Base-by-base conservation (phyloP, 495 filamentous ascomycete genomes). In the Trichoderma gamsii region DNA sequence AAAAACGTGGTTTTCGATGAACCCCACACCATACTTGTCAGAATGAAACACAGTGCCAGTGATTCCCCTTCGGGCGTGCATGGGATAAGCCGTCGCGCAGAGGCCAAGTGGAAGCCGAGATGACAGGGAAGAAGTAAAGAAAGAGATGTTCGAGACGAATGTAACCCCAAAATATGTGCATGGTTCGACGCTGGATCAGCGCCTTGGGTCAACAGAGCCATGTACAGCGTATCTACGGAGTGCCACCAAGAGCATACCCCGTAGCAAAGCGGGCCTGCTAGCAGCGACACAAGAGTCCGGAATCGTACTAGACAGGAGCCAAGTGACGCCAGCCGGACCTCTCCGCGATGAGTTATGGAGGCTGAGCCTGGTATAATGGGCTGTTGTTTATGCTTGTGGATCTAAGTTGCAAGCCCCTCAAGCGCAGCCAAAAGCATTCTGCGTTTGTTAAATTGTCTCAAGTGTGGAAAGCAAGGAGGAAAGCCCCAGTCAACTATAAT, bases 1-100 rank as follows among this genome's bases (percentile, higher is more conserved):
- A 61, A 61, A 61, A 61, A 61, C 56, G 56, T 61, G 56, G 56
- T 61, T 61, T 61, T 61, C 56, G 25, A 32, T 18, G n/a, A 61
- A 61, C 56, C 56, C 56, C 56, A 61, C 56, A 27, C 23, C 25
- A 52, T 15, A 61, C 7, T 15, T 16, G 44, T 13, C 25, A 61
- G 56, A 32, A 61, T 61, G 56, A 61, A 61, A 61, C 56, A 61
- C 56, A 61, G 56, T 61, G 56, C 25, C 56, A 32, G 25, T 13
- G 11, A 21, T 32, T 29, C 56, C n/a, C 29, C 29, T 15, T 32
- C 56, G 5, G 12, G 29, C 27, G 56, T 29, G 23, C 56, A 29
- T 29, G 56, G 23, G 16, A 61, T 23, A 52, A 38, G 35, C 18
- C 9, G 16, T 11, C 21, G n/a, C n/a, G 49, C 49, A 52, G n/a